phyloP scores from a whole-genome alignment of 2,329 filamentous ascomycete genomes.

The Penicillium corylophilum region DNA sequence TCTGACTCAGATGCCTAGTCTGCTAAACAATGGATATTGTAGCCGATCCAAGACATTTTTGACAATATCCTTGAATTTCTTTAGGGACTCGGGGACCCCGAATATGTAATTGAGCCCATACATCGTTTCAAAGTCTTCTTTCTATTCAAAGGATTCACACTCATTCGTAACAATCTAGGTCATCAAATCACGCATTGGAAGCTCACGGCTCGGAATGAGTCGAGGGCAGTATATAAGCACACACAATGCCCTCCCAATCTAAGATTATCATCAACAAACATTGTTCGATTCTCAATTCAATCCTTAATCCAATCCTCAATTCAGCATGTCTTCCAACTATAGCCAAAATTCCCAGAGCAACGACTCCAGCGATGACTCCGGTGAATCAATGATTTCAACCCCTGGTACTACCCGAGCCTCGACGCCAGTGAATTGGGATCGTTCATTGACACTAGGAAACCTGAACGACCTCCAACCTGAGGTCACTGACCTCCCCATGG shows the following conservation, averaged over 20 bases:
- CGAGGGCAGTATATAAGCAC: not conserved
- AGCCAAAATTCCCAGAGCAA: not conserved
- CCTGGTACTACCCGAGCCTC: too few relatives aligned
- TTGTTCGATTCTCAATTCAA: too few relatives aligned
- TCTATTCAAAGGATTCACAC: too few relatives aligned
- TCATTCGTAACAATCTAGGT: too few relatives aligned
- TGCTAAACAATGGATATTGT: not conserved
- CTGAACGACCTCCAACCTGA: not conserved
- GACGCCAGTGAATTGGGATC: too few relatives aligned
- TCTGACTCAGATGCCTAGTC: not conserved
- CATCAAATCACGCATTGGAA: not conserved
- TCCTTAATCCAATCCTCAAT: too few relatives aligned
- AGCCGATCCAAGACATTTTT: not conserved
- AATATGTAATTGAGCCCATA: not conserved
- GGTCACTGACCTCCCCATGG: constrained; percentile 5
- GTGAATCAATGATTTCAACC: not conserved
- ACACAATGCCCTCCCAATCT: not conserved
- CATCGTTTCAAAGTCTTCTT: not conserved
- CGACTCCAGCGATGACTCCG: not conserved
- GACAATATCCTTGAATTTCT: not conserved
- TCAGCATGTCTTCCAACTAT: not conserved
- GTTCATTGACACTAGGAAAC: not conserved
- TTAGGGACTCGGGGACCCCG: not conserved
- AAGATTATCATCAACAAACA: not conserved
- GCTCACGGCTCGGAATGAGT: not conserved